phyloP scores from a whole-genome alignment of 1,139 yeast genomes.

The Hemisphaericaspora xylofermentans region DNA sequence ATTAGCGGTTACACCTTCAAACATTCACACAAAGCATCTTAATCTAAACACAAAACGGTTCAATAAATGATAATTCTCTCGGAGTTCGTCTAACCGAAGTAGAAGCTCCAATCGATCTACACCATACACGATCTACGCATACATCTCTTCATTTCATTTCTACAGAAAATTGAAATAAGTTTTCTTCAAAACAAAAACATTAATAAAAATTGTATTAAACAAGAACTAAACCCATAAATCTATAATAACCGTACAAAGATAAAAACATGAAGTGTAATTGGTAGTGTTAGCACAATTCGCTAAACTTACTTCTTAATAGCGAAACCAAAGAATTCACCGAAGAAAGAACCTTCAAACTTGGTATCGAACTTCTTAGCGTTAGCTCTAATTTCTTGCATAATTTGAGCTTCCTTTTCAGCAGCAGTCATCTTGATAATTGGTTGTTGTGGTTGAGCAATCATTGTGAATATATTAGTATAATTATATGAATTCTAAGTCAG shows the following conservation, averaged over 20 bases:
- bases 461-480: conserved; percentile 7
- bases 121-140: too few species aligned
- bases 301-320: conserved; percentile 19
- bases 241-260: not conserved
- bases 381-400: conserved; percentile 48
- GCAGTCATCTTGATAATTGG: conserved; percentile 30
- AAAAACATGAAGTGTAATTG: not conserved
- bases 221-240: conserved; percentile 2
- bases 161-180: not conserved
- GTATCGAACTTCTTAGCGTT: conserved; percentile 35
- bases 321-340: conserved; percentile 46
- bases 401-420: conserved; percentile 48
- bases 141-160: not conserved
- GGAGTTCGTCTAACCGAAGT: not conserved
- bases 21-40: not conserved
- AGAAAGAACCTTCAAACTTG: conserved; percentile 44
- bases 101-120: too few species aligned
- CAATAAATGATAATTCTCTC: not conserved
- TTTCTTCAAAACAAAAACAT: not conserved
- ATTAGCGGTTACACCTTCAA: too few species aligned
- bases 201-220: not conserved
- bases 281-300: not conserved
- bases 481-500: not conserved
- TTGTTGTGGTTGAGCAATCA: conserved; percentile 15
- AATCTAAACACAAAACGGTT: too few species aligned